Evolutionary conservation across 148 eudicot genomes (phyloP).

Genomic region (Oxyria digyna): DNA sequence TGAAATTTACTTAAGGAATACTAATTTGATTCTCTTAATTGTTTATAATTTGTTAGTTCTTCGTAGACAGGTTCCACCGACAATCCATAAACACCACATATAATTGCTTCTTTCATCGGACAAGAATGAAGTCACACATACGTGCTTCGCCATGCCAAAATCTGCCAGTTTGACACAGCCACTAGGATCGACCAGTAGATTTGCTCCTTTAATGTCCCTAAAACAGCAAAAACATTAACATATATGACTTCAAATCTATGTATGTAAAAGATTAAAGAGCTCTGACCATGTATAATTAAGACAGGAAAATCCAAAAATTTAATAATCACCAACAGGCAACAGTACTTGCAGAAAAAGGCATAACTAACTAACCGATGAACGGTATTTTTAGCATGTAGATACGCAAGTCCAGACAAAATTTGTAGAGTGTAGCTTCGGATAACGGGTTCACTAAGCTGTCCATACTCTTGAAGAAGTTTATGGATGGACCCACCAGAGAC

Average conservation of each 20-base stretch:
- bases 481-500: constrained; percentile 68
- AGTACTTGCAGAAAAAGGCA: background rate
- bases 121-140: constrained; percentile 15
- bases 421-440: constrained; percentile 51
- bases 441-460: constrained; percentile 45
- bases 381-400: constrained; percentile 45
- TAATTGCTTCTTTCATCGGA: background rate
- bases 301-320: background rate
- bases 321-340: background rate
- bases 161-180: constrained; percentile 63
- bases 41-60: background rate
- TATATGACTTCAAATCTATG: background rate
- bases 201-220: constrained; percentile 78
- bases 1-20: background rate
- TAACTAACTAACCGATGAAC: constrained; percentile 39
- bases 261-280: background rate
- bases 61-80: background rate
- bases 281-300: background rate
- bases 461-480: constrained; percentile 57
- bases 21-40: background rate
- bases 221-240: background rate
- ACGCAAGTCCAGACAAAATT: constrained; percentile 49
- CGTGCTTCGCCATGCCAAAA: constrained; percentile 80
- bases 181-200: constrained; percentile 54
- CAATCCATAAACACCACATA: background rate